Base-by-base conservation (phyloP, 306 rosid genomes). In the Begonia peltatifolia region DNA sequence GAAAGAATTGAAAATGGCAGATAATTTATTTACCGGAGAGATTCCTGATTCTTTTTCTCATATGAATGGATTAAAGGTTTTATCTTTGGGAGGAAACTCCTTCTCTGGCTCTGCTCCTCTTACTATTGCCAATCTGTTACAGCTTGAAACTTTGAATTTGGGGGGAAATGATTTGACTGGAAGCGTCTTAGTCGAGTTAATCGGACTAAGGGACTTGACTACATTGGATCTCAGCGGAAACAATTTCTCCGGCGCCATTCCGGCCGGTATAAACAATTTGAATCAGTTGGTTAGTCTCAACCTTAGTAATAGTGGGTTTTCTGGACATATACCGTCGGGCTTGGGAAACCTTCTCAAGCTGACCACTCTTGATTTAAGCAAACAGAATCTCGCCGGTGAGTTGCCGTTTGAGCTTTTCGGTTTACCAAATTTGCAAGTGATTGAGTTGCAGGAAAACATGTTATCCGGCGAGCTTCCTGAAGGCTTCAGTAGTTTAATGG, bases 401-500 rank as follows among this genome's bases (percentile, higher is more conserved):
- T 65, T 88, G 54, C 97, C 97, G 6, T 80, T 71, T 66, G 97
- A 84, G 70, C 83, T 88, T 12, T 84, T 84, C 1, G 97, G 97
- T 12, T 67, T 88, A 57, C 97, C 97, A 6, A 84, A 76, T 76
- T 49, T 88, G 57, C 97, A 82, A 61, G 82, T 84, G 7, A 73
- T 84, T 68, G 79, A 87, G 36, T 54, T 88, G 49, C 93, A 84
- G 65, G 89, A 84, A 57, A 88, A 88, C 62, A 66, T 55, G 61
- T 56, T 88, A 14, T 79, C 83, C 38, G 95, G 95, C 35, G 79
- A 62, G 42, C 83, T 88, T 9, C 97, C 95, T 50, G 95, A 88
- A 65, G 97, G 97, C 17, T 88, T 88, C 57, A 88, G 97, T 75
- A 88, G 95, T 66, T 76, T 84, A 79, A 64, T 62, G 84, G 74